Base-by-base conservation (phyloP, 257 asterid genomes). In the Solanum gracilifrons region DNA sequence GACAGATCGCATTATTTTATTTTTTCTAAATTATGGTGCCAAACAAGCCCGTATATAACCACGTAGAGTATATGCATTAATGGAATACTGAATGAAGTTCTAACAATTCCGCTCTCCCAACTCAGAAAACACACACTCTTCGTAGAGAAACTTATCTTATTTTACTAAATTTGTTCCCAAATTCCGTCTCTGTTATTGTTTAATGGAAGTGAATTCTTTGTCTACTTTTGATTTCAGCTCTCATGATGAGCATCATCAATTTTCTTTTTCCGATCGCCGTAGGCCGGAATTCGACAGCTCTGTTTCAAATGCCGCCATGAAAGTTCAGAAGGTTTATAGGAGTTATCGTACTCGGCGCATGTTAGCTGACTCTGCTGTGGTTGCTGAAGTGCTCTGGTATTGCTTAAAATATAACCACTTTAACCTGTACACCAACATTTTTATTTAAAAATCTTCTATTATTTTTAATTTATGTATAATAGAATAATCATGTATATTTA, bases 351-450 rank as follows among this genome's bases (percentile, higher is more conserved):
- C 99, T 0, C 95, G 98, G 82, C 98, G 99, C 90, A 97, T 94
- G 98, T 90, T 95, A 90, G 99, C 99, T 5, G 99, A 97, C 91
- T 95, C 98, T 36, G 99, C 99, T 20, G 98, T 97, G 18, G 98
- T 97, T 43, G 99, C 94, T 29, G 99, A 96, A 90, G 97, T 95
- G 87, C 95, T 97, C 82, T 95, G 99, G 99, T 51, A 74, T 48
- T 80, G 85, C 68, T 46, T 37, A 18, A 55, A 18, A 39, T 41
- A 11, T 41, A 41, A 11, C 48, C 48, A 41, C 15, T 39, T 36
- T 41, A 41, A 41, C 64, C 13, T 43, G 13, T 25, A 43, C 25
- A 43, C 9, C 9, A 4, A 6, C 31, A 41, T 73, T 71, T 5
- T 23, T 31, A 1, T 23, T 20, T 20, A 13, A 71, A 37, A 51